These are phyloP conservation scores for Pseudozyma sp. DNA, from an alignment of 1,284 basidiomycete species.

Conservation along the genomic window DNA sequence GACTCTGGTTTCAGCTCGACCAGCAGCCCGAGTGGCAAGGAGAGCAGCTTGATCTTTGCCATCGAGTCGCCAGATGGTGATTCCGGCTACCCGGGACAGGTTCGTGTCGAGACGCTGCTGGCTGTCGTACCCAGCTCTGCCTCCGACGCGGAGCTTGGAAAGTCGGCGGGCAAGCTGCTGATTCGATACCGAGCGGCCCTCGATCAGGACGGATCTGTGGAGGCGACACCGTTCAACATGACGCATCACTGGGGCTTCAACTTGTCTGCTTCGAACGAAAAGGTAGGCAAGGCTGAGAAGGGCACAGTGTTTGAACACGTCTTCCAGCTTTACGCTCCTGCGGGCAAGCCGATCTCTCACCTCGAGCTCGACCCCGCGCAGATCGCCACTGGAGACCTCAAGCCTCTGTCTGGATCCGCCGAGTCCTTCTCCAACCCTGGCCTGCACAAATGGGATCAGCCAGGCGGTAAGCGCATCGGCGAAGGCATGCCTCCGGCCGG, in stretches of 20 bases:
- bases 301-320: slow-evolving; percentile 46
- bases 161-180: slow-evolving; percentile 45
- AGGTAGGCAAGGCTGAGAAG: slow-evolving; percentile 35
- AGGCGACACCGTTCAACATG: slow-evolving; percentile 63
- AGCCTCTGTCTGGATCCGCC: slow-evolving; percentile 4
- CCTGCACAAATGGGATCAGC: slow-evolving; percentile 46
- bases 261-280: slow-evolving; percentile 40
- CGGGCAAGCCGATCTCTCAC: slow-evolving; percentile 37
- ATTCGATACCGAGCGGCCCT: slow-evolving; percentile 60
- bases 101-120: slow-evolving; percentile 58
- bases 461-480: slow-evolving; percentile 39
- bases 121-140: slow-evolving; percentile 37
- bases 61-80: slow-evolving; percentile 57
- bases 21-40: slow-evolving; percentile 19
- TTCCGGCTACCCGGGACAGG: slow-evolving; percentile 57
- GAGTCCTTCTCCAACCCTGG: slow-evolving; percentile 38
- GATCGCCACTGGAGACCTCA: slow-evolving; percentile 54
- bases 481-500: slow-evolving; percentile 38
- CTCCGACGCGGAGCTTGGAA: slow-evolving; percentile 28
- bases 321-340: slow-evolving; percentile 43
- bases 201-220: slow-evolving; percentile 25
- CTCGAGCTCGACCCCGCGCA: slow-evolving; percentile 48
- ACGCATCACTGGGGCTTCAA: slow-evolving; percentile 68
- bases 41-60: slow-evolving; percentile 49
- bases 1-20: slow-evolving; percentile 40